These are phyloP conservation scores for Agastache rugosa DNA, from an alignment of 257 asterid genomes.

Conservation along the genomic window DNA sequence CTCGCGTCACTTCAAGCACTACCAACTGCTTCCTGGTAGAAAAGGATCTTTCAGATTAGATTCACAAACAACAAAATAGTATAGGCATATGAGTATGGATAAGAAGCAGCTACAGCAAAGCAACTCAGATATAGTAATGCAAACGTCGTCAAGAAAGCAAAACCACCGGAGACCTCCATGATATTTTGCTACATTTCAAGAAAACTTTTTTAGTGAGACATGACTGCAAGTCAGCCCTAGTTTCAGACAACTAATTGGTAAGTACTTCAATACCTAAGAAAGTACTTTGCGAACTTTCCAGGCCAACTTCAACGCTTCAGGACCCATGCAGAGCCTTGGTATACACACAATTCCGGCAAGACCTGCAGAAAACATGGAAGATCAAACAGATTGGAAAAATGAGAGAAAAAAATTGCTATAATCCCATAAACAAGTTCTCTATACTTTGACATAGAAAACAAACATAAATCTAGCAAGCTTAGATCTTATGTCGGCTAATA, in stretches of 20 bases:
- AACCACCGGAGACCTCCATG: neutral
- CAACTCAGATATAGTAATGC: neutral
- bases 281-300: neutral
- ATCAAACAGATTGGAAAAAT: constrained; percentile 7
- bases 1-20: neutral
- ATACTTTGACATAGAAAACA: neutral
- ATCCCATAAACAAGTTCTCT: neutral
- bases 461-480: neutral
- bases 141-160: neutral
- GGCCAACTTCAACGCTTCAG: constrained; percentile 37
- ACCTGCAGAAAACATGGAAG: constrained; percentile 58
- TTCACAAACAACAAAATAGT: neutral
- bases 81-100: neutral
- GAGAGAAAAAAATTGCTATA: neutral
- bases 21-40: neutral
- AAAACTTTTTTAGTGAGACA: neutral
- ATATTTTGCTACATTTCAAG: neutral
- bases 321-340: constrained; percentile 70
- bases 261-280: constrained; percentile 1
- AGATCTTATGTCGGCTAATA: neutral
- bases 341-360: constrained; percentile 61
- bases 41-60: neutral
- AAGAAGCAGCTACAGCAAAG: constrained; percentile 2
- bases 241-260: neutral
- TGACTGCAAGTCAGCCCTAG: neutral